Conservation (phyloP, 352 stramenopile species). For the Pythium brachiatum region DNA sequence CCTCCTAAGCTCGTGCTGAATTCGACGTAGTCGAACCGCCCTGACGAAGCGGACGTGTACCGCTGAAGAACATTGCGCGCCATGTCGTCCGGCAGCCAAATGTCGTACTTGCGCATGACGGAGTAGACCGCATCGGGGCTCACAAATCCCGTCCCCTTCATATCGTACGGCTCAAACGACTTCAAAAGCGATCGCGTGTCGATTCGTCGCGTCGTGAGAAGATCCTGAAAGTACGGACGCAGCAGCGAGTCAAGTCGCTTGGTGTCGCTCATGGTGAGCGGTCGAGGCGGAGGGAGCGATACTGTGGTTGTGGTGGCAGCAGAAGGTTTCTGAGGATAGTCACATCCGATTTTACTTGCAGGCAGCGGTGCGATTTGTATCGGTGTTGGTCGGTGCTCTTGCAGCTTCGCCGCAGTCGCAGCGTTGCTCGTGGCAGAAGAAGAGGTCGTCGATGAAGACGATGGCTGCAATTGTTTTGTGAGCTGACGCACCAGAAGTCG, state of each 20-base stretch:
- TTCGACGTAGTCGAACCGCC: conserved; percentile 74
- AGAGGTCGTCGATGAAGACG: not conserved
- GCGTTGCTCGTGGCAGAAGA: not conserved
- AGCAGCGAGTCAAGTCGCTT: conserved; percentile 45
- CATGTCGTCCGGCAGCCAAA: conserved; percentile 45
- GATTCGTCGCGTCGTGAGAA: conserved; percentile 43
- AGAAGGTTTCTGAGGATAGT: conserved; percentile 6
- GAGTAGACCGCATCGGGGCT: conserved; percentile 57
- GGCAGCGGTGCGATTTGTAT: conserved; percentile 12
- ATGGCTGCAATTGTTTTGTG: conserved; percentile 30
- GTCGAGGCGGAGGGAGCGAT: conserved; percentile 13
- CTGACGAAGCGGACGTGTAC: conserved; percentile 40
- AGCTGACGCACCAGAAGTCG: conserved; percentile 46
- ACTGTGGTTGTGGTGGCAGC: not conserved
- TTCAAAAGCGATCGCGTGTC: conserved; percentile 28
- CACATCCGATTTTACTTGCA: not conserved
- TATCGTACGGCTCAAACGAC: conserved; percentile 60
- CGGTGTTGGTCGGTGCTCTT: conserved; percentile 13
- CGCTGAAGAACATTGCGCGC: conserved; percentile 39
- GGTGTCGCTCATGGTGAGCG: conserved; percentile 37
- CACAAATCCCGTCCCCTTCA: conserved; percentile 56
- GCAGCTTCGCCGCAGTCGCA: not conserved
- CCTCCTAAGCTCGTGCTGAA: conserved; percentile 42
- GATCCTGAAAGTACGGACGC: conserved; percentile 44
- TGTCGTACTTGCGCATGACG: conserved; percentile 62